phyloP scores from a whole-genome alignment of 495 filamentous ascomycete genomes.

The Jackrogersella multiformis region DNA sequence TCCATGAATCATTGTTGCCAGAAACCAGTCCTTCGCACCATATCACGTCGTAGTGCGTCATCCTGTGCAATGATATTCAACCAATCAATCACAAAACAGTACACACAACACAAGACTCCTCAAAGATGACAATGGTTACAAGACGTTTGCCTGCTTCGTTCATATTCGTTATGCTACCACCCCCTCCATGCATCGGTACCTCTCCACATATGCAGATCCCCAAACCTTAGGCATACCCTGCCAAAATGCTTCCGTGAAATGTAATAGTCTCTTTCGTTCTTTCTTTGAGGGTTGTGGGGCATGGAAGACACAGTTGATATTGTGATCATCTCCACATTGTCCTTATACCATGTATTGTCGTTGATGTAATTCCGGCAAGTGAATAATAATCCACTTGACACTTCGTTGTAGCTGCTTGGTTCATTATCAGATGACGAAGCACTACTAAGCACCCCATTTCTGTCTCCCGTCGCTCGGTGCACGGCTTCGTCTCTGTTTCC shows the following conservation, averaged over 20 bases:
- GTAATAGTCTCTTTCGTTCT: neutral
- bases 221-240: neutral
- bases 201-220: neutral
- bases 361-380: neutral
- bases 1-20: neutral
- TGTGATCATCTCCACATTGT: too few species aligned
- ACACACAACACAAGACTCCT: neutral
- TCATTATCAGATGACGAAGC: slow-evolving; percentile 17
- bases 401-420: neutral
- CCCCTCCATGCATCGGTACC: neutral
- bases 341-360: neutral
- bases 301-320: neutral
- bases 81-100: neutral
- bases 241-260: slow-evolving; percentile 14
- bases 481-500: slow-evolving; percentile 38
- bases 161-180: neutral
- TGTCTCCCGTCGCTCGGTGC: slow-evolving; percentile 42
- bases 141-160: neutral
- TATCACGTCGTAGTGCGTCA: neutral
- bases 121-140: neutral
- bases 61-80: neutral
- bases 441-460: slow-evolving; percentile 40
- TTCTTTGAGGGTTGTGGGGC: neutral
- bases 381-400: neutral
- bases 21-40: neutral